These are phyloP conservation scores for Hypoxylon sp. DNA, from an alignment of 2,329 filamentous ascomycete genomes.

Conservation along the genomic window DNA sequence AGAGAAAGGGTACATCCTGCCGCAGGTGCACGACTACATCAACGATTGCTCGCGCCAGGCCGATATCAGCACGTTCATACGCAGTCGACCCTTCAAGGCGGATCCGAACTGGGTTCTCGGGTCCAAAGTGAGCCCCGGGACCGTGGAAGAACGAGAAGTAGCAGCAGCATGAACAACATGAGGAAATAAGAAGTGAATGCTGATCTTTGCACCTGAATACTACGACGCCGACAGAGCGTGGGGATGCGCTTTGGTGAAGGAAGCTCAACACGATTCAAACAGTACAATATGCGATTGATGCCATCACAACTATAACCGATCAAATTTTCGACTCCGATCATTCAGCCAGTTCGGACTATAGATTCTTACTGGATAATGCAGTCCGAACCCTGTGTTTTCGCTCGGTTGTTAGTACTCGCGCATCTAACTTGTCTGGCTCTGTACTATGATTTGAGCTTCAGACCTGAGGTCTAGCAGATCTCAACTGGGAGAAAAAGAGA, in stretches of 20 bases:
- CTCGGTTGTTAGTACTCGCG: background rate
- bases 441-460: background rate
- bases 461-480: background rate
- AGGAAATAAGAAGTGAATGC: background rate
- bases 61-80: conserved; percentile 75
- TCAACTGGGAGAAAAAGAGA: background rate
- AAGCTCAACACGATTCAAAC: background rate
- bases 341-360: background rate
- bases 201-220: background rate
- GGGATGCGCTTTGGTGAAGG: background rate
- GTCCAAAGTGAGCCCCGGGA: background rate
- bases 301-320: background rate
- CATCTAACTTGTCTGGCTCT: background rate
- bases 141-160: background rate
- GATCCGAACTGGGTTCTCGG: background rate
- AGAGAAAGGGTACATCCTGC: conserved; percentile 64
- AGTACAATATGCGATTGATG: background rate
- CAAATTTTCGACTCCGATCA: background rate
- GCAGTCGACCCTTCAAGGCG: conserved; percentile 44
- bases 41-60: conserved; percentile 67
- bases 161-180: background rate
- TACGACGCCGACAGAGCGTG: background rate
- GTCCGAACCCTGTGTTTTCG: background rate
- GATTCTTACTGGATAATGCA: background rate
- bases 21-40: conserved; percentile 73